Conservation (phyloP, 2,329 filamentous ascomycete species). For the Arthrocladium fulminans region DNA sequence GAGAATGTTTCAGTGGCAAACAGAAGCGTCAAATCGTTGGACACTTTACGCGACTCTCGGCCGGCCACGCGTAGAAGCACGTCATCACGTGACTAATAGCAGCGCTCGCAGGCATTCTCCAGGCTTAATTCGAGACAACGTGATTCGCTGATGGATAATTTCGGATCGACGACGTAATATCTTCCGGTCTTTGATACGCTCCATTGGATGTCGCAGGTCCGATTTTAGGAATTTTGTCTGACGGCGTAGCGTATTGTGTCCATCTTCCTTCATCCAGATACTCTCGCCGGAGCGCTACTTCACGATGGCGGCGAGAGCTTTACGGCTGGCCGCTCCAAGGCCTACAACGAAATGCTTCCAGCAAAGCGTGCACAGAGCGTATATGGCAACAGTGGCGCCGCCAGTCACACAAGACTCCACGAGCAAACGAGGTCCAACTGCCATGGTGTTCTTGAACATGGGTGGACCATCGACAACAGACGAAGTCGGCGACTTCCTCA, state of each 20-base stretch:
- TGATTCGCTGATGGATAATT: neutral
- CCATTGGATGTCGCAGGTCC: neutral
- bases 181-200: neutral
- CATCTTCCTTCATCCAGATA: neutral
- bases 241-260: neutral
- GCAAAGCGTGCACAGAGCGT: slow-evolving; percentile 21
- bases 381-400: slow-evolving; percentile 55
- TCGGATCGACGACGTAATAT: slow-evolving; percentile 1
- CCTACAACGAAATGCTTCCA: slow-evolving; percentile 1
- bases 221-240: neutral
- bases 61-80: neutral
- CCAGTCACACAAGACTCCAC: slow-evolving; percentile 71
- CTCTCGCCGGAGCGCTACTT: too few species aligned
- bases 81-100: neutral
- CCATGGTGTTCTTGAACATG: slow-evolving; percentile 99
- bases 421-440: slow-evolving; percentile 70
- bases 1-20: slow-evolving; percentile 5
- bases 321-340: slow-evolving; percentile 7
- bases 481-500: slow-evolving; percentile 84
- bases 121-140: neutral
- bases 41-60: neutral
- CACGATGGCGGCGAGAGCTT: neutral
- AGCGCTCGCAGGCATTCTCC: neutral
- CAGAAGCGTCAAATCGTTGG: neutral
- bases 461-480: slow-evolving; percentile 81